These are phyloP conservation scores for Solanum neorickii DNA, from an alignment of 257 asterid genomes.

Conservation along the genomic window DNA sequence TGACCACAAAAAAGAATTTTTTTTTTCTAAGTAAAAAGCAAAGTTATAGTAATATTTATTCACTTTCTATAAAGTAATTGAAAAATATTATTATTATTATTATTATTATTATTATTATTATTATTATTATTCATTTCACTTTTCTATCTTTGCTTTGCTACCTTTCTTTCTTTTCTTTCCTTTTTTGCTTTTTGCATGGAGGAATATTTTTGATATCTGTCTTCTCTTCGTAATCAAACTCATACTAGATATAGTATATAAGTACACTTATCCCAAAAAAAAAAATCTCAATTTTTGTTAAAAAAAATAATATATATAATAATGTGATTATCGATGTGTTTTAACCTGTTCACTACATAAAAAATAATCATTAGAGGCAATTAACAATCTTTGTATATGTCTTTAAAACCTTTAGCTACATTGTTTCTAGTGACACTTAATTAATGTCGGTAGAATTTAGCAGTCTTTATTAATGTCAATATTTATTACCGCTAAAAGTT, in stretches of 20 bases:
- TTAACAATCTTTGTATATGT: no score
- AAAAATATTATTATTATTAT: background rate
- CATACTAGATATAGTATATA: background rate
- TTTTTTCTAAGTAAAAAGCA: slow-evolving; percentile 8
- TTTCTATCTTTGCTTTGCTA: background rate
- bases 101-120: background rate
- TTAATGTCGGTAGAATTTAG: no score
- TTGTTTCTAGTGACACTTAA: no score
- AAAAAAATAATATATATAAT: no score
- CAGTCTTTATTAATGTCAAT: no score
- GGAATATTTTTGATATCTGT: slow-evolving; percentile 37
- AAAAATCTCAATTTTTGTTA: background rate
- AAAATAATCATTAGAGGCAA: no score
- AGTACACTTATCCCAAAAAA: background rate
- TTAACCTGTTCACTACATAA: no score
- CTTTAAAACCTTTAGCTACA: no score
- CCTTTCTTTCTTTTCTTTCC: background rate
- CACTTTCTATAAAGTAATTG: slow-evolving; percentile 59
- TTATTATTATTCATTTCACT: slow-evolving; percentile 9
- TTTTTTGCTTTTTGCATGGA: slow-evolving; percentile 25
- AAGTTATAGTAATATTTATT: slow-evolving; percentile 6
- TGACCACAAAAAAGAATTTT: slow-evolving; percentile 16
- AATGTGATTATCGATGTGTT: no score
- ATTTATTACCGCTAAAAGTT: no score
- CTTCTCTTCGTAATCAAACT: slow-evolving; percentile 21